phyloP scores from a whole-genome alignment of 129 eudicot genomes.

The Centella asiatica region DNA sequence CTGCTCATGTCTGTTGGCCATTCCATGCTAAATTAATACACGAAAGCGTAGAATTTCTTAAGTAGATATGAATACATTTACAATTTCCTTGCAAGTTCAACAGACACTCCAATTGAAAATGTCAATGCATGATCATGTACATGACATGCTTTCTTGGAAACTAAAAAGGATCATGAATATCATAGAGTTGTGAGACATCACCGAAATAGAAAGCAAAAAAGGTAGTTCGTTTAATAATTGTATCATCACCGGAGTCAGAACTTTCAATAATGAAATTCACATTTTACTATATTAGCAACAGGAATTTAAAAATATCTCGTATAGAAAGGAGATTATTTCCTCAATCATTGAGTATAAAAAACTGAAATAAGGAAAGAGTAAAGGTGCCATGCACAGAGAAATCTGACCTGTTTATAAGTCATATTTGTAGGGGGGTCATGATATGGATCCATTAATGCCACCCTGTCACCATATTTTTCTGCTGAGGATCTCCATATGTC shows the following conservation, averaged over 20 bases:
- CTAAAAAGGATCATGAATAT: not conserved
- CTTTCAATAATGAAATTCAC: not conserved
- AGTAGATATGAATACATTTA: not conserved
- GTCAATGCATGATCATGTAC: not conserved
- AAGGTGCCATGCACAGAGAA: conserved; percentile 8
- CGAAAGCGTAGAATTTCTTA: not conserved
- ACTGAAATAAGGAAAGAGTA: no score
- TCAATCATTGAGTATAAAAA: no score
- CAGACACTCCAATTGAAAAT: not conserved
- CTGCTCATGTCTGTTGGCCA: not conserved
- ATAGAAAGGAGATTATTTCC: not conserved
- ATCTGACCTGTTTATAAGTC: conserved; percentile 77
- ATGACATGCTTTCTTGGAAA: not conserved
- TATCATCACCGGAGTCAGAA: not conserved
- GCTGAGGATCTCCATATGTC: conserved; percentile 90
- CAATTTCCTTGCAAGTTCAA: not conserved
- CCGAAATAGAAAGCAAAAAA: not conserved
- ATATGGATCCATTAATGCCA: conserved; percentile 77
- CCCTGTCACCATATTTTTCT: conserved; percentile 75
- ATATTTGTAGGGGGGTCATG: conserved; percentile 87
- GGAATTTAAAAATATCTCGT: not conserved
- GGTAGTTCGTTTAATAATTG: not conserved
- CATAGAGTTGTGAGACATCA: not conserved
- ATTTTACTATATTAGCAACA: not conserved
- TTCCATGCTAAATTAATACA: no score